These are phyloP conservation scores for Xylaria palmicola DNA, from an alignment of 495 filamentous ascomycete species.

Conservation along the genomic window DNA sequence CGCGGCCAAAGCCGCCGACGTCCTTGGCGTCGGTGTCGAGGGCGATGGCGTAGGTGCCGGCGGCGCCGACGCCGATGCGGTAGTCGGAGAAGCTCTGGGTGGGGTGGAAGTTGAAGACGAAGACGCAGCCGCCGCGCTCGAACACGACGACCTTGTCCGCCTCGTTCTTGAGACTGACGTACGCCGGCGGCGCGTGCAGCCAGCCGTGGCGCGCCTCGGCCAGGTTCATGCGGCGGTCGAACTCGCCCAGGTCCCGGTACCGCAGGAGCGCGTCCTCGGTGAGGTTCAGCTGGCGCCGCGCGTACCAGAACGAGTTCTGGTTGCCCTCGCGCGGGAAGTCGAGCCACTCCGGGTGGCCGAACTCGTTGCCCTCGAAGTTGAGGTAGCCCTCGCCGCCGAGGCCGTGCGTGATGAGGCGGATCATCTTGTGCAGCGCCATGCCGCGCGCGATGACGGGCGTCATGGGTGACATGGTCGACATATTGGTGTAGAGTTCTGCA, in stretches of 20 bases:
- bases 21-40: conserved; percentile 75
- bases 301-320: conserved; percentile 95
- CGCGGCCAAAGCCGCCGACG: conserved; percentile 77
- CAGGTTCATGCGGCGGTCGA: conserved; percentile 87
- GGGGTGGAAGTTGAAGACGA: conserved; percentile 95
- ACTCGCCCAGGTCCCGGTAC: conserved; percentile 91
- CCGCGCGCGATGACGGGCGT: conserved; percentile 91
- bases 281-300: conserved; percentile 90
- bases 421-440: conserved; percentile 93
- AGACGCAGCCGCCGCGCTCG: conserved; percentile 85
- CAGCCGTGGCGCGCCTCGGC: conserved; percentile 88
- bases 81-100: conserved; percentile 89
- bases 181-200: conserved; percentile 84
- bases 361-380: conserved; percentile 98
- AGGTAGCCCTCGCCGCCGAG: conserved; percentile 98
- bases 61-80: conserved; percentile 77
- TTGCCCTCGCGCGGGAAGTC: conserved; percentile 96
- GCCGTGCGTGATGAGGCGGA: conserved; percentile 86
- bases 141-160: conserved; percentile 93
- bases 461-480: conserved; percentile 80
- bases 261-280: conserved; percentile 82
- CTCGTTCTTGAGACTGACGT: conserved; percentile 92
- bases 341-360: conserved; percentile 98
- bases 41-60: conserved; percentile 86
- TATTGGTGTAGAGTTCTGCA: conserved; percentile 95